Conservation (phyloP, 495 filamentous ascomycete genomes). For the Echria macrotheca region DNA sequence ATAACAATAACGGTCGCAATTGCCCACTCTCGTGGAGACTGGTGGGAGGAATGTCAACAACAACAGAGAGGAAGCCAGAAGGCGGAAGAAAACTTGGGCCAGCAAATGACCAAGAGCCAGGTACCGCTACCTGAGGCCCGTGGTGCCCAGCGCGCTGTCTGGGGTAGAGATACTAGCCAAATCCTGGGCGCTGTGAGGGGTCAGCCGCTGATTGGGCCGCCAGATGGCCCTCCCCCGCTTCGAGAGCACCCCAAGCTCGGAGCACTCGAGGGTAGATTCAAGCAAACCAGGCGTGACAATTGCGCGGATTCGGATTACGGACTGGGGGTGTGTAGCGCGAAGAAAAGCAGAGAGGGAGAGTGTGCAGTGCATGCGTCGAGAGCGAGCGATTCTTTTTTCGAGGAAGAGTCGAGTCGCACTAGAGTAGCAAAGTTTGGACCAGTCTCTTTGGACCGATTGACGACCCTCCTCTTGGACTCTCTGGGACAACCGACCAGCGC, state of each 20-base stretch:
- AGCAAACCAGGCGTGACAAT: constrained; percentile 3
- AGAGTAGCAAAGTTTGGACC: not conserved
- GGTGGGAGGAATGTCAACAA: constrained; percentile 3
- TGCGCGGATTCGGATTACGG: constrained; percentile 1
- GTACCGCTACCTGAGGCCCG: constrained; percentile 6
- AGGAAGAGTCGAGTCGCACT: not conserved
- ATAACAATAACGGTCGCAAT: too few relatives aligned
- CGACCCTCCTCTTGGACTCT: constrained; percentile 3
- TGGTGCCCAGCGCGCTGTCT: not conserved
- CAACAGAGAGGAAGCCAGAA: not conserved
- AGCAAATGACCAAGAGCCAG: constrained; percentile 2
- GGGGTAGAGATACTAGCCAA: constrained; percentile 2
- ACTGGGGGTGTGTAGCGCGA: not conserved
- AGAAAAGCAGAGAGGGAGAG: not conserved
- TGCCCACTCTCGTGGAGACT: too few relatives aligned
- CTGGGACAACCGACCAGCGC: not conserved
- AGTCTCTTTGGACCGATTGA: constrained; percentile 4
- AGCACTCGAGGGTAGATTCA: not conserved
- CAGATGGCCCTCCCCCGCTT: constrained; percentile 1
- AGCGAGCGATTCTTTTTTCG: too few relatives aligned
- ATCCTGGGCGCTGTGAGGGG: not conserved
- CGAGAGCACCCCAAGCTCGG: constrained; percentile 6
- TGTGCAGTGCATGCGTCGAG: too few relatives aligned
- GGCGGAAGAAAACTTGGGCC: not conserved
- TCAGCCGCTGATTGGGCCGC: not conserved